Percentiles rank a stretch among this genome's conserved stretches.
phyloP scores from a whole-genome alignment of 2,329 filamentous ascomycete species.

The Magnaporthiopsis incrustans region DNA sequence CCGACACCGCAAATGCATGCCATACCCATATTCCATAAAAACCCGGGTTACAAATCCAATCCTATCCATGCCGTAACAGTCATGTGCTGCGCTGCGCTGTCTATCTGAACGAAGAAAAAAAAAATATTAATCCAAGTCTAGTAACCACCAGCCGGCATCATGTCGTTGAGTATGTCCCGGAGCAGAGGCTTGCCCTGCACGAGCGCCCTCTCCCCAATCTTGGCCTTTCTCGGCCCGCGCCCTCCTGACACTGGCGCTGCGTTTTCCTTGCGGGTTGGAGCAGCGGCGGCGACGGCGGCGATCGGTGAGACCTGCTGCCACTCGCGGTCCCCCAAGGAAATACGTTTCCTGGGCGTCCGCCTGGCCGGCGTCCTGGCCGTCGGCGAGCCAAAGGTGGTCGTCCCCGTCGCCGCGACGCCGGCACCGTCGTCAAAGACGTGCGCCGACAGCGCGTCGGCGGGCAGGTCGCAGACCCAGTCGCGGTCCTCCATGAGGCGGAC shows the following conservation, averaged over 20 bases:
- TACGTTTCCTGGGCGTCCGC: conserved; percentile 1
- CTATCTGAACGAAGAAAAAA: neutral
- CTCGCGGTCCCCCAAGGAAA: conserved; percentile 14
- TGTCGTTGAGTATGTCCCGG: conserved; percentile 71
- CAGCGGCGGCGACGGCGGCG: too few relatives aligned
- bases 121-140: neutral
- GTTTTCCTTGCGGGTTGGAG: conserved; percentile 34
- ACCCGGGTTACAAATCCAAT: neutral
- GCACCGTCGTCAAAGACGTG: conserved; percentile 58
- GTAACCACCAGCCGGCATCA: conserved; percentile 27
- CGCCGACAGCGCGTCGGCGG: conserved; percentile 50
- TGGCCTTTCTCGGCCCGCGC: conserved; percentile 44
- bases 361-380: conserved; percentile 9
- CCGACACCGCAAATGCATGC: neutral
- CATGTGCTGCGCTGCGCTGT: neutral
- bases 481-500: conserved; percentile 68
- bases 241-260: conserved; percentile 12
- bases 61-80: neutral
- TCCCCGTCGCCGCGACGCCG: conserved; percentile 20
- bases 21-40: neutral
- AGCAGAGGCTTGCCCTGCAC: conserved; percentile 61
- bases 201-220: conserved; percentile 53
- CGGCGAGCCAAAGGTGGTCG: neutral
- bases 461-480: conserved; percentile 74
- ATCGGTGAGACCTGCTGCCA: neutral